Evolutionary conservation across 2,329 filamentous ascomycete genomes (phyloP).

Genomic region (Ophiostoma populinum): DNA sequence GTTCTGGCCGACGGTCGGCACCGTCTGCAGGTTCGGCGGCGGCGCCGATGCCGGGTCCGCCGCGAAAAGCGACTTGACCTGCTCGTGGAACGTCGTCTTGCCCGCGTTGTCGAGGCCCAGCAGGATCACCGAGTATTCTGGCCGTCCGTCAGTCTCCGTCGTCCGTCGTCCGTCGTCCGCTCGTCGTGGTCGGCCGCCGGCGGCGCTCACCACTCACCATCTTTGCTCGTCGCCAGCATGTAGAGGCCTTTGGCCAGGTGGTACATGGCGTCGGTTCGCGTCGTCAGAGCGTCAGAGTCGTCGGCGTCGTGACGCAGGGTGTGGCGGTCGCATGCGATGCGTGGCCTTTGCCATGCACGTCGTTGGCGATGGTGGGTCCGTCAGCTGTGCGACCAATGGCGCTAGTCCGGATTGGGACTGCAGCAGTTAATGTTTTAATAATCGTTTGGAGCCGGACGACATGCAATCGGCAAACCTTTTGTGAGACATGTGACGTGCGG

Average conservation of each 20-base stretch:
- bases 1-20: slow-evolving; percentile 94
- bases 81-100: slow-evolving; percentile 94
- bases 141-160: neutral
- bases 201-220: slow-evolving; percentile 40
- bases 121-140: slow-evolving; percentile 96
- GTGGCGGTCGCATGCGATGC: neutral
- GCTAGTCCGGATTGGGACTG: too few relatives aligned
- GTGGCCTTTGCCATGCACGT: too few relatives aligned
- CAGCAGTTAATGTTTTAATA: too few relatives aligned
- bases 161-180: too few relatives aligned
- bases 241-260: slow-evolving; percentile 92
- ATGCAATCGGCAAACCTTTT: too few relatives aligned
- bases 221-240: slow-evolving; percentile 89
- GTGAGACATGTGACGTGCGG: too few relatives aligned
- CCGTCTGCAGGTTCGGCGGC: slow-evolving; percentile 61
- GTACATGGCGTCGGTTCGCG: slow-evolving; percentile 55
- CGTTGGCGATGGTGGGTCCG: too few relatives aligned
- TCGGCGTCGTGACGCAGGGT: neutral
- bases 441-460: too few relatives aligned
- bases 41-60: slow-evolving; percentile 27
- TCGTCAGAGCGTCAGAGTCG: too few relatives aligned
- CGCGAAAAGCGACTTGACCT: slow-evolving; percentile 79
- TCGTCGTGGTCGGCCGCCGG: neutral
- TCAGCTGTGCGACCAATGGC: too few relatives aligned
- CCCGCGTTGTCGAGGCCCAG: slow-evolving; percentile 96